Conservation (phyloP, 2,329 filamentous ascomycete genomes). For the Cytospora piceae region DNA sequence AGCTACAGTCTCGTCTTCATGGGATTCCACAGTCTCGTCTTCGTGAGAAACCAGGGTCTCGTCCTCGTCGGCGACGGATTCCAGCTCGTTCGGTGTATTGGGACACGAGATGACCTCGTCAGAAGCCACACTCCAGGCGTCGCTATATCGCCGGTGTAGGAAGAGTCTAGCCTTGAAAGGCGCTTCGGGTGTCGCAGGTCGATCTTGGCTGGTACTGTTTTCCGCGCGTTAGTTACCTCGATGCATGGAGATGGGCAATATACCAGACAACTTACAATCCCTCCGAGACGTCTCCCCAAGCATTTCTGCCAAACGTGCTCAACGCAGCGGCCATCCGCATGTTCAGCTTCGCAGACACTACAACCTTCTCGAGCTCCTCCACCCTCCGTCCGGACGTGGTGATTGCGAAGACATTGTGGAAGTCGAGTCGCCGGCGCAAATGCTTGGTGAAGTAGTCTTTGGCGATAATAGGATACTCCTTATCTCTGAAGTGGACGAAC, state of each 20-base stretch:
- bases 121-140: not conserved
- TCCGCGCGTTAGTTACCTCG: not conserved
- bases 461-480: not conserved
- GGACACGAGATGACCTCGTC: not conserved
- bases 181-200: slow-evolving; percentile 1
- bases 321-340: not conserved
- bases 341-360: not conserved
- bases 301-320: not conserved
- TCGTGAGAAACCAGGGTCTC: not conserved
- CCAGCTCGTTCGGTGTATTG: not conserved
- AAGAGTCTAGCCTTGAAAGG: slow-evolving; percentile 1
- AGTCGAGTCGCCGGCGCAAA: not conserved
- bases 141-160: not conserved
- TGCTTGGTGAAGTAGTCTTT: not conserved
- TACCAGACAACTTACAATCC: not conserved
- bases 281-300: not conserved
- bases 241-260: not conserved
- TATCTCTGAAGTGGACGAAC: not conserved
- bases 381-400: not conserved
- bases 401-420: not conserved
- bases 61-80: not conserved
- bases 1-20: not conserved
- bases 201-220: slow-evolving; percentile 9
- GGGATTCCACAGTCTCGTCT: not conserved
- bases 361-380: not conserved